Base-by-base conservation (phyloP, 2,329 filamentous ascomycete species). In the Didymella sp. region DNA sequence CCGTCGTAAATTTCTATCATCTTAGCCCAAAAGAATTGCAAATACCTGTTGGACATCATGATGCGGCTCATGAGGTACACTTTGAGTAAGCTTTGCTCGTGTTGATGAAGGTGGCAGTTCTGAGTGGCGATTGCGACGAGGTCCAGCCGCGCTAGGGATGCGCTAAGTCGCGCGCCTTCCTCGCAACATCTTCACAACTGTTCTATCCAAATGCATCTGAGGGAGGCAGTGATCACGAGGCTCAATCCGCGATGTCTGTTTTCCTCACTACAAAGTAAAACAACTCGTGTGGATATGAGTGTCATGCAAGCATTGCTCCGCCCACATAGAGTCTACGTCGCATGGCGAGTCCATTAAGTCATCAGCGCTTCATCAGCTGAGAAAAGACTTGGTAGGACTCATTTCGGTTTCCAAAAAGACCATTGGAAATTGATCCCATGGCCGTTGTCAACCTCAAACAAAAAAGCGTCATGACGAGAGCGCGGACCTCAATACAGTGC, bases 381-480 rank as follows among this genome's bases (percentile, higher is more conserved):
- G 8, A 37, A 37, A 9, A n/a, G 1, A 9, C n/a, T 19, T 37
- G n/a, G 33, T 37, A 11, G 8, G n/a, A 37, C 33, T 37, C 33
- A 8, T 19, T 7, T 2, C 12, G 33, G 7, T 37, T 15, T 17
- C 4, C n/a, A 17, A 19, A 6, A 19, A 8, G 15, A 6, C 17
- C n/a, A 19, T 19, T 37, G 33, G 17, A 19, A 19, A 19, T 8
- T 3, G 33, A 6, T 11, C n/a, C 8, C 7, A 37, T 19, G n/a
- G 12, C 19, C 7, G 30, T 37, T 11, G 17, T 37, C n/a, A 37
- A 19, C 3, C 15, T 19, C n/a, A 43, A 37, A 37, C 22, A 38
- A 42, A 51, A 51, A 11, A 35, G 25, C 47, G 42, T 28, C 27
- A 47, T 33, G 21, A 38, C 30, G 24, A 31, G 30, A 28, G 27